Evolutionary conservation across 352 stramenopile genomes (phyloP), one percentile per base, ranked within the genome.

Genomic region (Blastocystis sp.): DNA sequence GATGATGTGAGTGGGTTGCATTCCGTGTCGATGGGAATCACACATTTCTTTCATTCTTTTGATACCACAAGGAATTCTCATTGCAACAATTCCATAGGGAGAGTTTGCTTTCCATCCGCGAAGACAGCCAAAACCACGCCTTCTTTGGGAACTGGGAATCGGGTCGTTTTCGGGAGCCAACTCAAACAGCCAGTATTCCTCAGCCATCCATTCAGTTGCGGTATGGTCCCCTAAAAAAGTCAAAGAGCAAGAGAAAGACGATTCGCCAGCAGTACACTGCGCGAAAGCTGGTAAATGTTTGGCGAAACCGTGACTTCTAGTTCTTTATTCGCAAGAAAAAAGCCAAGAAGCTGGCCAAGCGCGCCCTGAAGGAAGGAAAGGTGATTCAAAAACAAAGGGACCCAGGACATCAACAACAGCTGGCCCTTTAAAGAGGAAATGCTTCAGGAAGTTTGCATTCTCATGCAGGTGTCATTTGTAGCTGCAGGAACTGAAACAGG

Each of bases 361-460:
- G 67, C 41, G 67, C 67, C 23, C 14, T 48, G 10, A 41, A 53
- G 34, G 78, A 53, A 67, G 78, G 78, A 78, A 88, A 79, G 45
- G 52, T 79, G 41, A 88, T 67, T 7, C 78, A 34, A 41, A 79
- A 79, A 28, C 78, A 4, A 60, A 17, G 78, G 2, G 78, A 88
- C 45, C 78, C 78, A 38, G 78, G 67, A n/a, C 38, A 90, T 91
- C 41, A 88, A 88, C 23, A 91, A 90, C 65, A 81, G 59, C 41
- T 91, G 89, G 89, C 89, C 89, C 19, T 91, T 90, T 65, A 91
- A 91, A 43, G 89, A 90, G 76, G 66, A 90, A 74, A 21, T 91
- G 52, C 61, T 91, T 14, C 60, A 90, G 74, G 82, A 89, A 88
- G 82, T 84, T 19, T 4, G 74, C 10, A 38, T 4, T 52, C 14